These are phyloP conservation scores for Irineochytrium annulatum DNA, from an alignment of 192 early-diverging fungal species.

Conservation along the genomic window DNA sequence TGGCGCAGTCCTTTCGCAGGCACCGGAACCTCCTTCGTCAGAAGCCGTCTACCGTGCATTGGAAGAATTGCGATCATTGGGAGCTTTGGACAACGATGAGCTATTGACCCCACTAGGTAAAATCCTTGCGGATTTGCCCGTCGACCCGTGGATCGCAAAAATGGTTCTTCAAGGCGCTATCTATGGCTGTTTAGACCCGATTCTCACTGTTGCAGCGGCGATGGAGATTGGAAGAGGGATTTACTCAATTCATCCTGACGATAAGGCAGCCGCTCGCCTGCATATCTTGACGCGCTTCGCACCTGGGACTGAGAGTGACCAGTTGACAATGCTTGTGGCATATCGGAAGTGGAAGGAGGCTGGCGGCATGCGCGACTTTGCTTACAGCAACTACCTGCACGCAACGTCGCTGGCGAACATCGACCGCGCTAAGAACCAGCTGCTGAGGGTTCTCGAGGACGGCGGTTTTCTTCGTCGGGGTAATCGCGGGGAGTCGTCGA, in stretches of 20 bases:
- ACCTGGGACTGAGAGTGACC: constrained; percentile 32
- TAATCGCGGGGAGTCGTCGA: no score
- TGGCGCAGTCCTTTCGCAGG: constrained; percentile 30
- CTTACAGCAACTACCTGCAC: constrained; percentile 30
- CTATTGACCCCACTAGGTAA: constrained; percentile 61
- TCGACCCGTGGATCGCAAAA: constrained; percentile 69
- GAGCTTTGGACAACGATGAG: constrained; percentile 40
- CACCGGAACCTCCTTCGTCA: constrained; percentile 40
- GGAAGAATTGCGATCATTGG: constrained; percentile 29
- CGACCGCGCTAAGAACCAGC: constrained; percentile 33
- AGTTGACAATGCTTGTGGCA: constrained; percentile 33
- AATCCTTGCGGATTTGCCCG: constrained; percentile 54
- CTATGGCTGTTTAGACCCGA: constrained; percentile 68
- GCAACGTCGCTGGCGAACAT: constrained; percentile 30
- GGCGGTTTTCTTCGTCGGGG: constrained; percentile 8
- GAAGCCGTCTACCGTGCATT: constrained; percentile 30
- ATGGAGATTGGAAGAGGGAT: constrained; percentile 50
- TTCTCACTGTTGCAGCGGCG: constrained; percentile 59
- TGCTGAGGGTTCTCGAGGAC: constrained; percentile 36
- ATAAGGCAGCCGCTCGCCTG: constrained; percentile 29
- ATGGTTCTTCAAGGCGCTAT: constrained; percentile 68
- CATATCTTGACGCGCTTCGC: constrained; percentile 31
- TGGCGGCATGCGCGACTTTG: constrained; percentile 18
- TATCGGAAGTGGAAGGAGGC: constrained; percentile 33
- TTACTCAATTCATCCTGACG: constrained; percentile 44